Percentiles rank a stretch among this genome's conserved stretches.
phyloP scores from a whole-genome alignment of 371 early-diverging fungal species.

The Syncephalis fuscata region DNA sequence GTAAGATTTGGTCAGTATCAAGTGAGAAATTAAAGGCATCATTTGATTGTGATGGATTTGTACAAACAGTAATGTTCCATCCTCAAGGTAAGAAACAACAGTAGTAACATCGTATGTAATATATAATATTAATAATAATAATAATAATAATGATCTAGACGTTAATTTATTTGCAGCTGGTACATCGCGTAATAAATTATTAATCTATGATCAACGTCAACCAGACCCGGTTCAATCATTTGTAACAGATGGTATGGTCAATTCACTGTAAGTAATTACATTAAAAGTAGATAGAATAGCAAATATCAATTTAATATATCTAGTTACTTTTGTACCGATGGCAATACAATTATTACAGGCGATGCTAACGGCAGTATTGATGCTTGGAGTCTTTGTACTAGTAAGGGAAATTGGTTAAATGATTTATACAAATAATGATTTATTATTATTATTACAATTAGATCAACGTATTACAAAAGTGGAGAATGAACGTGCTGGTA shows the following conservation, averaged over 20 bases:
- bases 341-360: conserved; percentile 55
- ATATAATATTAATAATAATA: neutral
- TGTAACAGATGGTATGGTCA: conserved; percentile 66
- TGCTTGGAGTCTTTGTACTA: conserved; percentile 68
- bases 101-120: neutral
- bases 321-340: conserved; percentile 49
- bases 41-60: conserved; percentile 64
- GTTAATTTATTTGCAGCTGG: conserved; percentile 56
- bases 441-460: conserved; percentile 1
- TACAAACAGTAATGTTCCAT: conserved; percentile 69
- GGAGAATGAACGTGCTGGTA: conserved; percentile 42
- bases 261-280: conserved; percentile 39
- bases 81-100: conserved; percentile 30
- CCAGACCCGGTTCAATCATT: conserved; percentile 22
- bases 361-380: conserved; percentile 62
- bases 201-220: conserved; percentile 46
- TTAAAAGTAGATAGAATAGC: conserved; percentile 1
- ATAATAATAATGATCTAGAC: conserved; percentile 19
- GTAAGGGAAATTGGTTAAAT: conserved; percentile 15
- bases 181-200: conserved; percentile 57
- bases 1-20: conserved; percentile 72
- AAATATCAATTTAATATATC: neutral
- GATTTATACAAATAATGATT: neutral
- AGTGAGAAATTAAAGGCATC: conserved; percentile 38
- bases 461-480: conserved; percentile 35